A percentile compares a stretch with the other conserved stretches of the same genome.
Evolutionary conservation across 2,329 filamentous ascomycete genomes (phyloP).

Genomic region (Aspergillus fumigatus): DNA sequence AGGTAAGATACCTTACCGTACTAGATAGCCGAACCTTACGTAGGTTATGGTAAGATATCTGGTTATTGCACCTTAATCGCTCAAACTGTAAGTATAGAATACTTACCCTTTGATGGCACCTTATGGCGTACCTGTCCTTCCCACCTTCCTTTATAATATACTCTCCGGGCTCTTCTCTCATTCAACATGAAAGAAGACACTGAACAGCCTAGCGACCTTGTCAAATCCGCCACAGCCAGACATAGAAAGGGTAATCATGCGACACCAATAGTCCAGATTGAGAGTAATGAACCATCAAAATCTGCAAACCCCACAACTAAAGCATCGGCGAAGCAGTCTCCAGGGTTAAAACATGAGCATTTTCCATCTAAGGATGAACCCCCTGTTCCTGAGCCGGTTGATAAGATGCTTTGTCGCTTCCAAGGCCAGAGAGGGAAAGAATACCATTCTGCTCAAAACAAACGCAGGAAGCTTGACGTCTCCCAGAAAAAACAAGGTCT

Average conservation of each 20-base stretch:
- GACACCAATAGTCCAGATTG: no score
- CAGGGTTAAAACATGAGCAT: not conserved
- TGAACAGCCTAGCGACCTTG: not conserved
- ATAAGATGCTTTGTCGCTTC: not conserved
- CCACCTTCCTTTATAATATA: not conserved
- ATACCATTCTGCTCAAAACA: not conserved
- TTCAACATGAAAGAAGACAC: not conserved
- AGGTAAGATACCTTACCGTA: no score
- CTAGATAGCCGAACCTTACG: no score
- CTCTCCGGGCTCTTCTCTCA: not conserved
- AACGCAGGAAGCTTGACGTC: slow-evolving; percentile 8
- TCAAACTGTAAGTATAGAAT: no score
- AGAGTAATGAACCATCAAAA: not conserved
- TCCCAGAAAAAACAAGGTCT: not conserved
- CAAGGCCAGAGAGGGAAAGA: not conserved
- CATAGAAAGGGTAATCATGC: no score
- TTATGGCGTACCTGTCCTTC: no score
- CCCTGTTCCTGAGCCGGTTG: not conserved
- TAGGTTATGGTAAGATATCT: no score
- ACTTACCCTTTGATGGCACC: no score
- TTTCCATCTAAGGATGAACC: not conserved
- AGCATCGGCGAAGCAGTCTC: not conserved
- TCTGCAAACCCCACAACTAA: not conserved
- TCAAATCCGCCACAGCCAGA: no score
- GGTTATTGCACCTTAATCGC: no score